Conservation (phyloP, 2,329 filamentous ascomycete species). For the Fusarium chuoi region DNA sequence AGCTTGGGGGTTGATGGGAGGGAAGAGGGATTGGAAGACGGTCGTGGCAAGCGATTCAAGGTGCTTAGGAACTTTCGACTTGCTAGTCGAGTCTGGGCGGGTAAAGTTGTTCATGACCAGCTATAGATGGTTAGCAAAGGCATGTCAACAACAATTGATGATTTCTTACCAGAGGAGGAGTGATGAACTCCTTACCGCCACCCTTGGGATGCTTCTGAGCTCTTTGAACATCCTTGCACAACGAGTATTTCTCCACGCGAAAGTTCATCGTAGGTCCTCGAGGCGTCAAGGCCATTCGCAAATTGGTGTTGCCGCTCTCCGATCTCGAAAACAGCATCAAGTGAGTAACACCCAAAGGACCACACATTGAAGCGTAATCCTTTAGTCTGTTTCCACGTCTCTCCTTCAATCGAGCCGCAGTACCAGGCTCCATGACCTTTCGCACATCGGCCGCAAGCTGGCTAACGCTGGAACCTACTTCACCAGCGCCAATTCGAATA, state of each 20-base stretch:
- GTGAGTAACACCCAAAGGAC: slow-evolving; percentile 91
- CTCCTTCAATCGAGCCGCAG: slow-evolving; percentile 89
- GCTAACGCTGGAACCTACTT: slow-evolving; percentile 90
- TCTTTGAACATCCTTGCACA: slow-evolving; percentile 89
- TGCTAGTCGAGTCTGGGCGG: slow-evolving; percentile 68
- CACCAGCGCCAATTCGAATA: slow-evolving; percentile 92
- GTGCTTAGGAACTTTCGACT: slow-evolving; percentile 85
- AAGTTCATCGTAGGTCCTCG: slow-evolving; percentile 94
- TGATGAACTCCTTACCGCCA: slow-evolving; percentile 85
- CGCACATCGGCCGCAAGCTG: slow-evolving; percentile 93
- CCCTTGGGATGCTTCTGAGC: slow-evolving; percentile 85
- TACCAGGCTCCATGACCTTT: slow-evolving; percentile 94
- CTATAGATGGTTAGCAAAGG: slow-evolving; percentile 53
- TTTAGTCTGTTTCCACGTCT: slow-evolving; percentile 86
- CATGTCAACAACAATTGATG: not conserved
- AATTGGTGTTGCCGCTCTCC: slow-evolving; percentile 88
- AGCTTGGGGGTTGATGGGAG: slow-evolving; percentile 90
- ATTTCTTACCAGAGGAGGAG: slow-evolving; percentile 76
- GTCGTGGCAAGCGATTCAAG: slow-evolving; percentile 93
- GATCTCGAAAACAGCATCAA: slow-evolving; percentile 93
- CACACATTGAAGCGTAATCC: slow-evolving; percentile 96
- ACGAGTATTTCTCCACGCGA: slow-evolving; percentile 91
- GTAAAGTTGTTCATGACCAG: slow-evolving; percentile 99
- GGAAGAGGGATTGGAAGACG: slow-evolving; percentile 95
- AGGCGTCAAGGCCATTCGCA: slow-evolving; percentile 87